Conservation (phyloP, 2,329 filamentous ascomycete species). For the Sordariomycetes sp. region DNA sequence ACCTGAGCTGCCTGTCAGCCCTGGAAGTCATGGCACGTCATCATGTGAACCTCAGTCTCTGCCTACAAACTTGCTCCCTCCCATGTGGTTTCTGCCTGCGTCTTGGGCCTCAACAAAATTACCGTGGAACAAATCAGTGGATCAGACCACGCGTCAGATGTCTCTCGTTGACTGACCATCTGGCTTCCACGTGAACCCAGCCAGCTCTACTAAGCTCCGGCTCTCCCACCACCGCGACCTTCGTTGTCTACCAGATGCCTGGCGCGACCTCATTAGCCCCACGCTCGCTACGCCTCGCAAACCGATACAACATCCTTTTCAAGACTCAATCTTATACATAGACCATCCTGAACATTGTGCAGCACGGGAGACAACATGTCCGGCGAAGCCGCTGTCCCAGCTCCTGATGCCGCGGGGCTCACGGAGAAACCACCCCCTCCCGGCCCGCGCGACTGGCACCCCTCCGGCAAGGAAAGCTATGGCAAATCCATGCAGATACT, state of each 20-base stretch:
- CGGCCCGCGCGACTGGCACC: slow-evolving; percentile 26
- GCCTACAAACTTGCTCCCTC: not conserved
- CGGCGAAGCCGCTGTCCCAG: slow-evolving; percentile 15
- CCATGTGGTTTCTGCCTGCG: not conserved
- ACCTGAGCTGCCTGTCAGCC: not conserved
- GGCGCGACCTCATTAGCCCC: no score
- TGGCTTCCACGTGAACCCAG: not conserved
- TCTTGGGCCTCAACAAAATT: not conserved
- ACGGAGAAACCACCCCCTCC: slow-evolving; percentile 6
- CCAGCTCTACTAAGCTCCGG: not conserved
- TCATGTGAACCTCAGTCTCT: slow-evolving; percentile 1
- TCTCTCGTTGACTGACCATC: not conserved
- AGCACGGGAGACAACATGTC: not conserved
- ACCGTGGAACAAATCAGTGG: no score
- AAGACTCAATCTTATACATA: not conserved
- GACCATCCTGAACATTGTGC: not conserved
- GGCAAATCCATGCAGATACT: slow-evolving; percentile 38
- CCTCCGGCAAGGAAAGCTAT: slow-evolving; percentile 46
- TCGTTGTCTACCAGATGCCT: no score
- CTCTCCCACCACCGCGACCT: no score
- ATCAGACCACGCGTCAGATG: not conserved
- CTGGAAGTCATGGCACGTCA: slow-evolving; percentile 1
- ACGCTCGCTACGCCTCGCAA: no score
- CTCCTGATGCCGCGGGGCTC: slow-evolving; percentile 28
- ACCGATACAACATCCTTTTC: no score